A percentile compares a stretch with the other conserved stretches of the same genome.
Conservation (phyloP, 2,329 filamentous ascomycete species). For the Emmonsiellopsis sp. region DNA sequence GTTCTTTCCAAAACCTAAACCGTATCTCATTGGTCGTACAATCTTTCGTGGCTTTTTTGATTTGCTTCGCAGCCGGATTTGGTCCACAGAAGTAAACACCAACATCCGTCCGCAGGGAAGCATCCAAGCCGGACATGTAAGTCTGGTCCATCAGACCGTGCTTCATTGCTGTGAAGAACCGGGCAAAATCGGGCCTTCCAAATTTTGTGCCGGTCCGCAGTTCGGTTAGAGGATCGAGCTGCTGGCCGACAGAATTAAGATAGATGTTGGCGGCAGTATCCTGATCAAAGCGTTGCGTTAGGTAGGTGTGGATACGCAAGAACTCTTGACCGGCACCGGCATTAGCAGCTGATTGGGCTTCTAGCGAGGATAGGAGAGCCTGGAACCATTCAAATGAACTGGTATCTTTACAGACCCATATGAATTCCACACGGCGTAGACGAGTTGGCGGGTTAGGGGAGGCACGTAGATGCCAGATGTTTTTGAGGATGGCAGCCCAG, state of each 20-base stretch:
- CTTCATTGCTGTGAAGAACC: slow-evolving; percentile 74
- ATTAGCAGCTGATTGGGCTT: slow-evolving; percentile 69
- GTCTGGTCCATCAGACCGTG: slow-evolving; percentile 77
- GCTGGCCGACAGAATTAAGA: slow-evolving; percentile 83
- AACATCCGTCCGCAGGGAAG: slow-evolving; percentile 68
- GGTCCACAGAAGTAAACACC: slow-evolving; percentile 98
- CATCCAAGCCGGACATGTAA: slow-evolving; percentile 75
- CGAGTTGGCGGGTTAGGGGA: slow-evolving; percentile 81
- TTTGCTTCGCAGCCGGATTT: slow-evolving; percentile 68
- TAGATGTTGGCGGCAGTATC: slow-evolving; percentile 96
- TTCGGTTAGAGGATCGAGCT: slow-evolving; percentile 85
- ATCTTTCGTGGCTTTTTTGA: slow-evolving; percentile 68
- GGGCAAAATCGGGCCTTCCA: slow-evolving; percentile 79
- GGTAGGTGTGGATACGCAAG: slow-evolving; percentile 94
- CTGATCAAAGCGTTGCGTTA: slow-evolving; percentile 84
- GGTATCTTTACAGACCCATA: slow-evolving; percentile 97
- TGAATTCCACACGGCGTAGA: slow-evolving; percentile 91
- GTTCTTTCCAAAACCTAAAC: slow-evolving; percentile 99
- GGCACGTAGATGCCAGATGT: slow-evolving; percentile 94
- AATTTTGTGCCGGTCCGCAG: slow-evolving; percentile 87
- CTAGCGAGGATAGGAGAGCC: slow-evolving; percentile 79
- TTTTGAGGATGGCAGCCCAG: slow-evolving; percentile 83
- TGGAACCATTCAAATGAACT: slow-evolving; percentile 99
- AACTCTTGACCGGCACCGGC: slow-evolving; percentile 58
- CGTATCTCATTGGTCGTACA: slow-evolving; percentile 69